Conservation (phyloP, 2,329 filamentous ascomycete genomes). For the Aspergillus sp. region DNA sequence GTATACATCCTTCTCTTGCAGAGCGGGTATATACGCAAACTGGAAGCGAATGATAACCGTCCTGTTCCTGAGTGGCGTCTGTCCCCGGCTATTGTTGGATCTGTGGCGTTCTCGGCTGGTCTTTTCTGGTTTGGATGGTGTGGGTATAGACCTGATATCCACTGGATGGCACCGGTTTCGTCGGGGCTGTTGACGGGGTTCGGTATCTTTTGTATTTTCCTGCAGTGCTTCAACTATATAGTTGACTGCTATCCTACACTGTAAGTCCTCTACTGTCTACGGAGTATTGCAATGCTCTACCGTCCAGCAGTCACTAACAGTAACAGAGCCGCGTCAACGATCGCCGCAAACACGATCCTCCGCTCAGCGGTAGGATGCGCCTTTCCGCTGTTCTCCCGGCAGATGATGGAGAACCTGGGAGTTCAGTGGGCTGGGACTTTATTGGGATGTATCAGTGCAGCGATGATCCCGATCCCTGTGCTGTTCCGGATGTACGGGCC, state of each 20-base stretch:
- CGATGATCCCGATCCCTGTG: constrained; percentile 41
- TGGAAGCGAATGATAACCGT: constrained; percentile 29
- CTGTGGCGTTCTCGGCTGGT: constrained; percentile 33
- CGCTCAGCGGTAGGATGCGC: constrained; percentile 38
- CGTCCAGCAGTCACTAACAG: background rate
- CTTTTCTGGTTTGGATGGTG: constrained; percentile 43
- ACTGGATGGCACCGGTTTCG: constrained; percentile 26
- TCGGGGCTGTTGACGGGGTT: constrained; percentile 9
- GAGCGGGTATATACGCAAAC: constrained; percentile 29
- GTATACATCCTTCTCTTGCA: constrained; percentile 31
- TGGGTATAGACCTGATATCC: constrained; percentile 31
- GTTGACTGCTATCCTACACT: constrained; percentile 43
- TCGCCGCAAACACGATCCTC: constrained; percentile 43
- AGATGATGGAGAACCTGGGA: constrained; percentile 41
- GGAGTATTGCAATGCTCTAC: too few relatives aligned
- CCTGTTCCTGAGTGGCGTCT: constrained; percentile 38
- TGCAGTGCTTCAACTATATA: constrained; percentile 33
- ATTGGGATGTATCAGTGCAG: constrained; percentile 36
- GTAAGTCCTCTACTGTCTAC: constrained; percentile 28
- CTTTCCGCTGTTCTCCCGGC: constrained; percentile 40
- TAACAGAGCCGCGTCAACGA: constrained; percentile 38
- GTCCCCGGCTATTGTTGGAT: constrained; percentile 32
- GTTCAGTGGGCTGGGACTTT: constrained; percentile 42
- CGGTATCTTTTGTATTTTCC: constrained; percentile 14
- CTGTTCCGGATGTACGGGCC: constrained; percentile 33